Percentiles rank a stretch among this genome's conserved stretches.
Evolutionary conservation across 2,329 filamentous ascomycete genomes (phyloP).

Genomic region (Lasiodiplodia citricola): DNA sequence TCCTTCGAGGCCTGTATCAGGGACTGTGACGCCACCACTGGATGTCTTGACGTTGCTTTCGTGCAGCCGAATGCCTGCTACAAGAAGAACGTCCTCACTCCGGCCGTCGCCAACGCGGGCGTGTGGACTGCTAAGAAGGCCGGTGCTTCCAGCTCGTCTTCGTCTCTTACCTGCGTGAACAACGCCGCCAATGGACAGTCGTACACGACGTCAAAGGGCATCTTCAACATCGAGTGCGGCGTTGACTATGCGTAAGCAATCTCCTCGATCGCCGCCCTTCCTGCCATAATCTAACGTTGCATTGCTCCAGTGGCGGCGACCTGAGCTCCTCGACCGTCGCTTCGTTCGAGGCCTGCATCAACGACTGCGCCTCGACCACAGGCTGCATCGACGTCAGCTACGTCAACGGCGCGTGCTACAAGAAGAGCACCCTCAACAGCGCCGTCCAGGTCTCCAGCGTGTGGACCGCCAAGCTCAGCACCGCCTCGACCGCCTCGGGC

Average conservation of each 20-base stretch:
- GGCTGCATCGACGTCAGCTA: slow-evolving; percentile 26
- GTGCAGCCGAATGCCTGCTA: slow-evolving; percentile 31
- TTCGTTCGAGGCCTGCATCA: slow-evolving; percentile 18
- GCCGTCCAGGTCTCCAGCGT: background rate
- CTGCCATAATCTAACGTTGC: background rate
- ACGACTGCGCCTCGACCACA: slow-evolving; percentile 14
- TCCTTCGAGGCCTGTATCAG: slow-evolving; percentile 28
- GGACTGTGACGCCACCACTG: slow-evolving; percentile 28
- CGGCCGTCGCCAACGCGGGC: background rate
- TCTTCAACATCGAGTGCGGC: slow-evolving; percentile 27
- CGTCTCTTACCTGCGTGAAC: slow-evolving; percentile 23
- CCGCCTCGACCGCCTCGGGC: background rate
- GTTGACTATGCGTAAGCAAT: background rate
- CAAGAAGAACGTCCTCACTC: slow-evolving; percentile 28
- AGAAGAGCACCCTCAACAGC: slow-evolving; percentile 13
- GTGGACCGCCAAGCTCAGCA: slow-evolving; percentile 19
- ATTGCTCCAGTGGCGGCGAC: background rate
- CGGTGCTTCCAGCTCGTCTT: background rate
- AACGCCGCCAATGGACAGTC: slow-evolving; percentile 22
- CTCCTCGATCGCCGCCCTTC: background rate
- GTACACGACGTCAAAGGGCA: slow-evolving; percentile 28
- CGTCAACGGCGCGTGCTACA: slow-evolving; percentile 22
- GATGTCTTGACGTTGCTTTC: slow-evolving; percentile 30
- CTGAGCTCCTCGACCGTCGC: slow-evolving; percentile 4
- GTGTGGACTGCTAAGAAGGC: slow-evolving; percentile 2